Base-by-base conservation (phyloP, 2,329 filamentous ascomycete genomes). In the Berkeleyomyces rouxiae region DNA sequence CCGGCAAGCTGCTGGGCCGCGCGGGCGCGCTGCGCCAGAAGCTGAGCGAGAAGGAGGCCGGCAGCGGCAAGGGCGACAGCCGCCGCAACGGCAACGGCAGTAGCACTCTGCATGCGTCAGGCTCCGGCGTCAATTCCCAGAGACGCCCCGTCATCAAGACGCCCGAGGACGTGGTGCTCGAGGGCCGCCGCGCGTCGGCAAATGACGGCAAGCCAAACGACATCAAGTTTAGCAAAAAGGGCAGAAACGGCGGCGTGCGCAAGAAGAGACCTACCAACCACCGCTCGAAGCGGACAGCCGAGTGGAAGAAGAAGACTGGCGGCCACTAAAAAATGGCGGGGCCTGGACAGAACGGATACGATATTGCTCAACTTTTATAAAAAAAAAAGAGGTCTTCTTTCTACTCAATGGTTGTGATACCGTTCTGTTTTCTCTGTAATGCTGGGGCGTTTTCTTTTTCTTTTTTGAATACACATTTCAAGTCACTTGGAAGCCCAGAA, bases 141-240 rank as follows among this genome's bases (percentile, higher is more conserved):
- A 65, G 46, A 66, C 65, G 16, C 65, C 65, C 59, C 49, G 70
- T 62, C 4, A 71, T 81, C 67, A 81, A 82, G 73, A 78, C 80
- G 1, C 85, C 86, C 0, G 86, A 90, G 72, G 16, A n/a, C 33
- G 82, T 91, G 66, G 81, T 91, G n/a, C 91, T 92, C 68, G 89
- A 95, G 72, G 89, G 89, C 0, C 84, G 86, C 66, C 80, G 89
- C 61, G 88, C 88, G 7, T 88, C 81, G 62, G 75, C 79, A 40
- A 85, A 79, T 63, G 82, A 85, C 65, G 85, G 81, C 3, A 84
- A 78, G 68, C 82, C 82, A 47, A 85, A 76, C 71, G 82, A 82
- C 68, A 71, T 82, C 65, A 85, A 79, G 71, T 73, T 85, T 43
- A 79, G 80, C 9, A 82, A 82, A 67, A 81, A 81, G 68, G 72